phyloP scores from a whole-genome alignment of 2,329 filamentous ascomycete species.

The Aspergillus sp. region DNA sequence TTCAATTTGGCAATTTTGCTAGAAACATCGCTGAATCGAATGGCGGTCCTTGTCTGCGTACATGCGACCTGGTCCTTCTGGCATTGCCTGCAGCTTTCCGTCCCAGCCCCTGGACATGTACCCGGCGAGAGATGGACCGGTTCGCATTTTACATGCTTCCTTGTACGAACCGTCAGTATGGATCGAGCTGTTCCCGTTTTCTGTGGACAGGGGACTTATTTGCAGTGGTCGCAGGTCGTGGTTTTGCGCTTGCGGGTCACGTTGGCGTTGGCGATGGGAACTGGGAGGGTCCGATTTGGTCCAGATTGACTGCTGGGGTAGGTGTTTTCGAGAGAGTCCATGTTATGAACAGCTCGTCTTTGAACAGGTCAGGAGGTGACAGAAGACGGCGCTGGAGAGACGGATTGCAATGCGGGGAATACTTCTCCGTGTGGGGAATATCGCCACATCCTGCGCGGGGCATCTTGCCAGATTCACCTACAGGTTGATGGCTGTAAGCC shows the following conservation, averaged over 20 bases:
- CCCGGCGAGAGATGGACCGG: no score
- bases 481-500: no score
- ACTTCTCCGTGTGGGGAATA: background rate
- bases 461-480: background rate
- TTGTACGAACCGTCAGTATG: background rate
- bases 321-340: background rate
- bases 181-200: background rate
- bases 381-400: no score
- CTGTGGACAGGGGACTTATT: background rate
- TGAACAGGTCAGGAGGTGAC: no score
- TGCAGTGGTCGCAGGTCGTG: background rate
- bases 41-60: background rate
- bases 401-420: background rate
- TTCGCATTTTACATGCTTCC: background rate
- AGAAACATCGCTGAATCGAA: constrained; percentile 1
- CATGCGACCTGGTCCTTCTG: background rate
- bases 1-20: background rate
- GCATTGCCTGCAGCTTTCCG: background rate
- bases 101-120: no score
- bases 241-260: constrained; percentile 1
- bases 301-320: background rate
- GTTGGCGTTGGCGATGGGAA: background rate
- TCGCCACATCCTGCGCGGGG: background rate
- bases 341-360: background rate
- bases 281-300: background rate